A percentile compares a stretch with the other conserved stretches of the same genome.
Conservation (phyloP, 2,329 filamentous ascomycete species). For the Penicillium palitans region DNA sequence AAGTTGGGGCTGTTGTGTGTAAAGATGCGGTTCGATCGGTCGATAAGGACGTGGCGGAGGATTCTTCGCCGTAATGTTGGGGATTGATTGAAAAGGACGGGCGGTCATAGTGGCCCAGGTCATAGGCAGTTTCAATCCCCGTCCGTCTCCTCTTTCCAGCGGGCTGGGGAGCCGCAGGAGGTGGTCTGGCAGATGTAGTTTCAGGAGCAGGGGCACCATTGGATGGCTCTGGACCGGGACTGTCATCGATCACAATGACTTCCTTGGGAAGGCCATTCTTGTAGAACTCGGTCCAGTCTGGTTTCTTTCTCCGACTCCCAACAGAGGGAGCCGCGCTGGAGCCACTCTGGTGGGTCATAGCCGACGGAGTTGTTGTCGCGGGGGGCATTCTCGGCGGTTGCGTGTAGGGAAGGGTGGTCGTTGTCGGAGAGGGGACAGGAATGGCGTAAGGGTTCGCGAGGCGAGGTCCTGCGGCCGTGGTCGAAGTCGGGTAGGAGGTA, state of each 20-base stretch:
- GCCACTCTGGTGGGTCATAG: slow-evolving; percentile 41
- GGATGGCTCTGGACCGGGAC: slow-evolving; percentile 52
- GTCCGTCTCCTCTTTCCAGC: slow-evolving; percentile 73
- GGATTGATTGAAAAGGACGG: slow-evolving; percentile 72
- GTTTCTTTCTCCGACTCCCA: slow-evolving; percentile 53
- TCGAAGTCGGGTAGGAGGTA: slow-evolving; percentile 53
- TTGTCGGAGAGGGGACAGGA: slow-evolving; percentile 37
- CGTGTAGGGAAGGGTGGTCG: slow-evolving; percentile 35
- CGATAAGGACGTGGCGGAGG: slow-evolving; percentile 70
- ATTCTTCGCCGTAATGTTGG: slow-evolving; percentile 65
- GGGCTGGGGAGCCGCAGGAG: slow-evolving; percentile 42
- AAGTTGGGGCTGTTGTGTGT: slow-evolving; percentile 87
- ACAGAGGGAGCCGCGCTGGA: slow-evolving; percentile 41
- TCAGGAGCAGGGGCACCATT: slow-evolving; percentile 25
- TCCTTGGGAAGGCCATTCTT: slow-evolving; percentile 81
- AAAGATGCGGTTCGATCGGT: slow-evolving; percentile 82
- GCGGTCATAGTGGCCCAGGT: slow-evolving; percentile 70
- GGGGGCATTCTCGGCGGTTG: slow-evolving; percentile 40
- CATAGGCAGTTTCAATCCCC: slow-evolving; percentile 60
- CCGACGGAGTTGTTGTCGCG: slow-evolving; percentile 38
- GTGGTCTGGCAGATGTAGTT: slow-evolving; percentile 26
- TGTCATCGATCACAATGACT: slow-evolving; percentile 77
- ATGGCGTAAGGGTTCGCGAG: slow-evolving; percentile 48
- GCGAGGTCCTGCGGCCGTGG: slow-evolving; percentile 41
- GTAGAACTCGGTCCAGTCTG: slow-evolving; percentile 79